Evolutionary conservation across 257 asterid genomes (phyloP), one percentile per base, ranked within the genome.

Genomic region (Misopates orontium): DNA sequence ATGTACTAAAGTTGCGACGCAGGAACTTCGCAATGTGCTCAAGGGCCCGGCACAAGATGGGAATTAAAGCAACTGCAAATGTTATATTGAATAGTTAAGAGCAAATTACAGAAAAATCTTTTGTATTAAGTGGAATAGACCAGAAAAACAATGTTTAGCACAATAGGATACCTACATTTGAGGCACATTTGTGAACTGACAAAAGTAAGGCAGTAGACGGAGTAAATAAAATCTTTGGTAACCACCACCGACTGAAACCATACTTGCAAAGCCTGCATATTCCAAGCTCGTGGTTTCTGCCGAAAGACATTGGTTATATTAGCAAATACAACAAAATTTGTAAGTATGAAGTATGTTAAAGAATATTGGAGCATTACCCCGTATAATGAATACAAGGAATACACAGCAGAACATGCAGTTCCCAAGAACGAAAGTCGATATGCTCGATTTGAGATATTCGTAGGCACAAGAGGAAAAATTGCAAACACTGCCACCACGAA

Each of bases 261-360:
- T 39, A 78, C 78, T 81, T 88, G 96, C 82, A 94, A 72, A 22
- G 95, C 95, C 67, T 82, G 90, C 78, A 90, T 61, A 80, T 86
- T 88, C 99, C 99, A 94, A 56, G 93, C 96, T 80, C 97, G 81
- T 12, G 99, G 99, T 85, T 80, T 88, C 99, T 94, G 88, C 72
- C 79, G 40, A 61, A 16, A 70, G 71, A 20, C n/a, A 20, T 63
- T 5, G 36, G 73, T 78, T 64, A 62, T 28, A 76, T 71, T 45
- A 56, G 67, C 65, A 48, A 70, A 49, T 28, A 28, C 4, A 66
- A 56, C 61, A 71, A 3, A 32, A 66, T 45, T 41, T 44, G 13
- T 42, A 68, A 55, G 22, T 31, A 56, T 12, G 10, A 53, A 28
- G 32, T 21, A 72, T 56, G 12, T 23, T 25, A 42, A 45, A 78